These are phyloP conservation scores for Trichophyton schoenleinii DNA, from an alignment of 2,329 filamentous ascomycete genomes.

Conservation along the genomic window DNA sequence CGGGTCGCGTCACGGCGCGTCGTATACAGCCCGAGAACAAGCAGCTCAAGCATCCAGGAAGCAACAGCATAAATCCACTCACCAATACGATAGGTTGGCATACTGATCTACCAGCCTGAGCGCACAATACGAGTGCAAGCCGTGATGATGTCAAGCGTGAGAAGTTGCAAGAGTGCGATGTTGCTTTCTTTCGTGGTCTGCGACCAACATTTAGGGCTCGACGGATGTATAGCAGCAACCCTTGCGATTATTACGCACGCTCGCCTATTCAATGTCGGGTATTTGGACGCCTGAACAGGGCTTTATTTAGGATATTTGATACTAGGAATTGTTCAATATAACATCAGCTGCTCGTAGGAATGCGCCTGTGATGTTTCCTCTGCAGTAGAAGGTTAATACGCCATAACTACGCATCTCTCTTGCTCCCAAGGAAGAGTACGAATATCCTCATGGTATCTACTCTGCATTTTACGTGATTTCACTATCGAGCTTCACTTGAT, in stretches of 20 bases:
- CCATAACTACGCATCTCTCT: too few relatives aligned
- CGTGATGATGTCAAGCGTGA: background rate
- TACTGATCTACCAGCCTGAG: background rate
- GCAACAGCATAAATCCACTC: background rate
- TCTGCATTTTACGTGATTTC: background rate
- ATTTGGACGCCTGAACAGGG: background rate
- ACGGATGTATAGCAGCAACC: background rate
- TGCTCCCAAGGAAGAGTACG: too few relatives aligned
- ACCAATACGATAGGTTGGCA: slow-evolving; percentile 7
- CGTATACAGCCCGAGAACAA: background rate
- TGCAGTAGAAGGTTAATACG: too few relatives aligned
- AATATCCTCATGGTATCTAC: too few relatives aligned
- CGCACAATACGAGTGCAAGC: background rate
- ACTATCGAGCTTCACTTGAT: background rate
- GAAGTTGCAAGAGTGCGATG: background rate
- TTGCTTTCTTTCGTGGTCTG: background rate
- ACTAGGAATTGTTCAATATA: too few relatives aligned
- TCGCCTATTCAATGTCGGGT: background rate
- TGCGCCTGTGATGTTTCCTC: too few relatives aligned
- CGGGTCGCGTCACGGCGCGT: background rate
- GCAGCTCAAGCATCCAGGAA: background rate
- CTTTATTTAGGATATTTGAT: too few relatives aligned
- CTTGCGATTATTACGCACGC: background rate
- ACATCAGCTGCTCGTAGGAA: too few relatives aligned
- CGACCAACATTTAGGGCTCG: slow-evolving; percentile 1